These are phyloP conservation scores for Kurtzmaniella quercitrusa DNA, from an alignment of 1,139 yeast genomes.

Conservation along the genomic window DNA sequence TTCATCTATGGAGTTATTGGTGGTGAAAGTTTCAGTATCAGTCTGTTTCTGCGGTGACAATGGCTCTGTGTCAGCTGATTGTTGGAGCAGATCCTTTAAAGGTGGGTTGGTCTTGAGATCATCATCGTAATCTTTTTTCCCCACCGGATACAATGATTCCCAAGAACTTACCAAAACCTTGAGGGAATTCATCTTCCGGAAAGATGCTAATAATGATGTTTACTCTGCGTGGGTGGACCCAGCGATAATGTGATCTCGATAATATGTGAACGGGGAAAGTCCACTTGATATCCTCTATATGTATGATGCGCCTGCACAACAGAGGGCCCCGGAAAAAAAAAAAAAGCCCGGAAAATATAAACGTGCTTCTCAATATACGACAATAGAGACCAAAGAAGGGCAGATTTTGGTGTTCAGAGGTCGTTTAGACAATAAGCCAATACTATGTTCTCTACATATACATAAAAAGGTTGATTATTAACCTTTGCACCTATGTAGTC, in stretches of 20 bases:
- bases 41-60: conserved; percentile 7
- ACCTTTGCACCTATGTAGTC: background rate
- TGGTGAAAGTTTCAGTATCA: conserved; percentile 9
- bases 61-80: conserved; percentile 6
- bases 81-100: background rate
- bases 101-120: conserved; percentile 2
- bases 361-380: background rate
- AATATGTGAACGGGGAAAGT: background rate
- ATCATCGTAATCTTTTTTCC: conserved; percentile 5
- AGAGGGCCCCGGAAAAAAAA: background rate
- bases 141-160: conserved; percentile 27
- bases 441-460: too few species aligned
- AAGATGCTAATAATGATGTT: background rate
- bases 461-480: too few species aligned
- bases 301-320: background rate
- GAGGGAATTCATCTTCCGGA: conserved; percentile 34
- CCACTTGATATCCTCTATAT: background rate
- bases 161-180: conserved; percentile 35
- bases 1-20: conserved; percentile 6
- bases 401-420: too few species aligned
- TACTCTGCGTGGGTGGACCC: background rate
- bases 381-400: background rate
- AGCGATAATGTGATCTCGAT: background rate
- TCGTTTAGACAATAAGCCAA: too few species aligned
- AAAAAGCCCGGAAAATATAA: background rate